A percentile compares a stretch with the other conserved stretches of the same genome.
Conservation (phyloP, 108 stramenopile species). For the Cyclotella baltica region DNA sequence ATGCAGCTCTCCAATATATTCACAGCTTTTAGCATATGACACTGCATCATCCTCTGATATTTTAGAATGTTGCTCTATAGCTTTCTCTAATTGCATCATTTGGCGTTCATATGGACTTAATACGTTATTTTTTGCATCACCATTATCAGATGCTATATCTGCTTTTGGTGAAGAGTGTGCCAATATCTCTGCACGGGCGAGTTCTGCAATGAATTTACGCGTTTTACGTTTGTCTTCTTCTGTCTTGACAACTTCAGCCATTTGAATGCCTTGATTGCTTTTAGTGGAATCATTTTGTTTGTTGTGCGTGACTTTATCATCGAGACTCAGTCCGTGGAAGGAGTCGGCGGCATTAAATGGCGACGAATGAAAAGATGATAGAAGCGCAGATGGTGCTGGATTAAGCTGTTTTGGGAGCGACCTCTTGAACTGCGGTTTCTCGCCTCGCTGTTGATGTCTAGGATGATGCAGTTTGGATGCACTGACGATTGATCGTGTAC, state of each 20-base stretch:
- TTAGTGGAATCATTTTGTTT: background rate
- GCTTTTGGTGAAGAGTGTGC: constrained; percentile 8
- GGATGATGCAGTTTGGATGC: no score
- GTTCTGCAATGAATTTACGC: constrained; percentile 29
- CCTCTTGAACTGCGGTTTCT: no score
- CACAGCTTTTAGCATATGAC: constrained; percentile 28
- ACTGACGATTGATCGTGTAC: no score
- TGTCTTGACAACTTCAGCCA: constrained; percentile 44
- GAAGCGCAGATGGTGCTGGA: no score
- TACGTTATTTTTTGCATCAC: background rate
- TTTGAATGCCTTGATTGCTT: constrained; percentile 2
- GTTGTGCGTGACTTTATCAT: background rate
- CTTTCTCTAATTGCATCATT: constrained; percentile 10
- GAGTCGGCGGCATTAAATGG: background rate
- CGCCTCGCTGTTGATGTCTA: no score
- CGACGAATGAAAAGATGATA: no score
- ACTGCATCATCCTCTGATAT: constrained; percentile 4
- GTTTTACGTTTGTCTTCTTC: constrained; percentile 34
- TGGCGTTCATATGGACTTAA: constrained; percentile 34
- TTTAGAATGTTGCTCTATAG: constrained; percentile 10
- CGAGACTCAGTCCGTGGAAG: constrained; percentile 9
- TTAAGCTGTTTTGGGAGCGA: no score
- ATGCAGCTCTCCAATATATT: constrained; percentile 35
- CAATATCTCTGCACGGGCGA: constrained; percentile 35
- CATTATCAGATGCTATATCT: background rate